Evolutionary conservation across 768 basidiomycete genomes (phyloP), one percentile per base, ranked within the genome.

Genomic region (Rhodosporidiobolus odoratus): DNA sequence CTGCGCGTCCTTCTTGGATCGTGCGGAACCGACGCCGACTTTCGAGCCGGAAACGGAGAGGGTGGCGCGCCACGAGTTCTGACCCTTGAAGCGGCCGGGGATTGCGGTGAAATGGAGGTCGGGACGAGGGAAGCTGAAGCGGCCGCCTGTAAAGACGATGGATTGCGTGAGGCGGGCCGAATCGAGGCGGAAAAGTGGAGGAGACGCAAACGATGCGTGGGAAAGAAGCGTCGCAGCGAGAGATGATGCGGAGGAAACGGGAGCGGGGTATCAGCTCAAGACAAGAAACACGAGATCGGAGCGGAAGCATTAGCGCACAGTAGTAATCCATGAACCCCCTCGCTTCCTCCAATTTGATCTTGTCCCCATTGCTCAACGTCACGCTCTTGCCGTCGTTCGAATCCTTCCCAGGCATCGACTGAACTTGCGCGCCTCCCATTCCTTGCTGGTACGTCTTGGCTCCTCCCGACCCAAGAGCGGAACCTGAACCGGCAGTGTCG

Each of bases 241-340:
- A n/a, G n/a, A n/a, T n/a, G n/a, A n/a, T n/a, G n/a, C n/a, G n/a
- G n/a, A n/a, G n/a, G n/a, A n/a, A n/a, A n/a, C n/a, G 17, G 7
- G 30, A 35, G 7, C 2, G 9, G 16, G 34, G 59, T 2, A 34
- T 6, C 4, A 35, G 37, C 16, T 12, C 35, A 37, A 37, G 34
- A 12, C 34, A 37, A 35, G 6, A 23, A 15, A 23, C 7, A 38
- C 34, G 25, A 4, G 56, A 57, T 34, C 8, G 5, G 34, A 35
- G 35, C 32, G 6, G 56, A 25, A 65, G 76, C 62, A 1, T 17
- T 10, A 27, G 57, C 71, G 16, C 43, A 66, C 92, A 95, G 76
- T 97, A 97, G 79, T 89, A 97, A 72, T 94, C 93, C 88, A 96
- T 93, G 82, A 97, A 97, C 69, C 85, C 86, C 58, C 88, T 86